Base-by-base conservation (phyloP, 2,329 filamentous ascomycete species). In the Colletotrichum sp. region DNA sequence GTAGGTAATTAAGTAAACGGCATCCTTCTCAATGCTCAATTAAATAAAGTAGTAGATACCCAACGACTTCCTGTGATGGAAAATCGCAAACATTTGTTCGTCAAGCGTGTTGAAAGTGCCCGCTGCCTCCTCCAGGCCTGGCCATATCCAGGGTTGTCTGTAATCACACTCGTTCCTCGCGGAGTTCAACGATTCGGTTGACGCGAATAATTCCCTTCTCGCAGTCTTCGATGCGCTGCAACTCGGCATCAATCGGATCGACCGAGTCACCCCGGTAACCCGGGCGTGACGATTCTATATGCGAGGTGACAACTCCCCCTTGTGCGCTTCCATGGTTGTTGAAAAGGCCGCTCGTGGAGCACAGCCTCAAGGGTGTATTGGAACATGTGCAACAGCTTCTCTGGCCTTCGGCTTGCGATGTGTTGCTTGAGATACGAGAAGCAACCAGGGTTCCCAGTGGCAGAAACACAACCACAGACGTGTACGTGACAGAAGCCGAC, bases 381-480 rank as follows among this genome's bases (percentile, higher is more conserved):
- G 30, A 63, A 63, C 28, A 26, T 70, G 71, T 75, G 28, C 79
- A 80, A 30, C 64, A 73, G 13, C 67, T 74, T 6, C 18, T 13
- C 68, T 64, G 21, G 66, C 72, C 5, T 74, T 78, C 24, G 69
- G 66, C 32, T 77, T 82, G 66, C 6, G 60, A 60, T 8, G 71
- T 65, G 10, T 79, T 80, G 60, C 78, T 79, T 24, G 84, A 82
- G 59, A 89, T 81, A 48, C 87, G 86, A 78, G 90, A 88, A 9
- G 90, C 90, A 16, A 88, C 83, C 34, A 91, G 85, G 6, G 87
- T 87, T 71, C 88, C 90, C 1, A 91, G 84, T 0, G 90, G 89
- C 1, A 92, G 85, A 52, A 91, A 85, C 66, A 90, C 80, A 77
- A 87, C 84, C 57, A 91, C 88, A 0, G 88, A 86, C 0, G 89